These are phyloP conservation scores for Penicillium vulpinum DNA, from an alignment of 2,329 filamentous ascomycete genomes.

Conservation along the genomic window DNA sequence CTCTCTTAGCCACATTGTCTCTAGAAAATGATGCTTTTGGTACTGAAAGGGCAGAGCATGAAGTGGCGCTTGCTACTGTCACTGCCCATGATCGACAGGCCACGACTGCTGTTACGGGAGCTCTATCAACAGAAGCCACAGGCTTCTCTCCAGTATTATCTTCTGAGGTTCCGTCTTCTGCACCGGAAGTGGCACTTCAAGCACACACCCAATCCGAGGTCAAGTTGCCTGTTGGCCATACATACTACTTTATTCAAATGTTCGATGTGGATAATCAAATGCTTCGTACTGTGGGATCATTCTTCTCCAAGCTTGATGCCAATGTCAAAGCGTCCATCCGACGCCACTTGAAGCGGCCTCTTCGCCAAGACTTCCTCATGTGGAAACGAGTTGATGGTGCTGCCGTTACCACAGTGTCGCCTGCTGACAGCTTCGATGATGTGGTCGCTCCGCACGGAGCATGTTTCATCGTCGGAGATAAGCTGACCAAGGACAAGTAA, in stretches of 20 bases:
- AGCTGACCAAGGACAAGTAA: slow-evolving; percentile 40
- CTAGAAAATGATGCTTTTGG: slow-evolving; percentile 13
- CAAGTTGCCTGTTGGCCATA: slow-evolving; percentile 35
- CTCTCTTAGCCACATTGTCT: slow-evolving; percentile 8
- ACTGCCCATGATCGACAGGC: slow-evolving; percentile 33
- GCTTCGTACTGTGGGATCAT: slow-evolving; percentile 43
- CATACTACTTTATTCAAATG: slow-evolving; percentile 53
- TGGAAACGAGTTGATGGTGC: slow-evolving; percentile 46
- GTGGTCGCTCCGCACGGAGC: slow-evolving; percentile 39
- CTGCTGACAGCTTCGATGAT: slow-evolving; percentile 36
- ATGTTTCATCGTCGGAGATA: slow-evolving; percentile 46
- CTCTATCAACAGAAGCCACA: slow-evolving; percentile 12
- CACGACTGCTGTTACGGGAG: slow-evolving; percentile 17
- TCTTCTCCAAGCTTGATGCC: slow-evolving; percentile 43
- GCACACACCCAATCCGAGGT: slow-evolving; percentile 20
- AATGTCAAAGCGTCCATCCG: slow-evolving; percentile 44
- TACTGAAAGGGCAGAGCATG: slow-evolving; percentile 25
- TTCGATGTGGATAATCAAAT: slow-evolving; percentile 53
- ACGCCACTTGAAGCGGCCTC: slow-evolving; percentile 39
- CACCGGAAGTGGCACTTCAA: slow-evolving; percentile 1
- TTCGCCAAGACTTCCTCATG: slow-evolving; percentile 43
- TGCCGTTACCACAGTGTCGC: slow-evolving; percentile 36
- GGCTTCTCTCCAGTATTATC: slow-evolving; percentile 2
- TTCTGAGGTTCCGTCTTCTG: slow-evolving; percentile 13
- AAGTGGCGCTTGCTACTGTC: slow-evolving; percentile 31